Percentiles rank a stretch among this genome's conserved stretches.
Conservation (phyloP, 2,329 filamentous ascomycete genomes). For the Canariomyces notabilis region DNA sequence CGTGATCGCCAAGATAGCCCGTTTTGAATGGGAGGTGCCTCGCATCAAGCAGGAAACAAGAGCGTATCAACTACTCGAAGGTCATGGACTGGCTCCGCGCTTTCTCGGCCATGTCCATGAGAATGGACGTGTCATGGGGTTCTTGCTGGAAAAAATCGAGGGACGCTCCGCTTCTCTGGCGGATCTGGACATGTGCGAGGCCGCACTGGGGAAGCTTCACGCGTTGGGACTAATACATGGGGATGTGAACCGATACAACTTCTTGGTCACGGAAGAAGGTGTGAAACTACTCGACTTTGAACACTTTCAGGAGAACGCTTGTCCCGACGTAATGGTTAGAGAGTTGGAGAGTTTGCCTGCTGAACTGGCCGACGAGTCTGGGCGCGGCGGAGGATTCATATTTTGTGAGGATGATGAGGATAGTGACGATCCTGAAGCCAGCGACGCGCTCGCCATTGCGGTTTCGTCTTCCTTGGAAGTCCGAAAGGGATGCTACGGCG, state of each 20-base stretch:
- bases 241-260: conserved; percentile 37
- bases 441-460: too few species aligned
- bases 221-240: conserved; percentile 30
- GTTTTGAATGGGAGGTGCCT: too few species aligned
- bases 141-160: conserved; percentile 33
- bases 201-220: conserved; percentile 27
- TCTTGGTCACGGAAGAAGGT: conserved; percentile 29
- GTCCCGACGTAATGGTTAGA: conserved; percentile 24
- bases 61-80: too few species aligned
- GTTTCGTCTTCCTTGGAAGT: too few species aligned
- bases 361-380: conserved; percentile 29
- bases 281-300: conserved; percentile 33
- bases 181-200: conserved; percentile 29
- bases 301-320: conserved; percentile 21
- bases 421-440: too few species aligned
- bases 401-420: not conserved
- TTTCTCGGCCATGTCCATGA: conserved; percentile 35
- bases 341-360: conserved; percentile 28
- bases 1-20: too few species aligned
- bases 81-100: conserved; percentile 28
- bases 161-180: conserved; percentile 26
- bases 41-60: too few species aligned
- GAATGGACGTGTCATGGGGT: conserved; percentile 32
- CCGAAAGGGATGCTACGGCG: too few species aligned
- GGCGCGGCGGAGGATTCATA: conserved; percentile 26